Base-by-base conservation (phyloP, 305 asterid genomes). In the Ilex paraguariensis region DNA sequence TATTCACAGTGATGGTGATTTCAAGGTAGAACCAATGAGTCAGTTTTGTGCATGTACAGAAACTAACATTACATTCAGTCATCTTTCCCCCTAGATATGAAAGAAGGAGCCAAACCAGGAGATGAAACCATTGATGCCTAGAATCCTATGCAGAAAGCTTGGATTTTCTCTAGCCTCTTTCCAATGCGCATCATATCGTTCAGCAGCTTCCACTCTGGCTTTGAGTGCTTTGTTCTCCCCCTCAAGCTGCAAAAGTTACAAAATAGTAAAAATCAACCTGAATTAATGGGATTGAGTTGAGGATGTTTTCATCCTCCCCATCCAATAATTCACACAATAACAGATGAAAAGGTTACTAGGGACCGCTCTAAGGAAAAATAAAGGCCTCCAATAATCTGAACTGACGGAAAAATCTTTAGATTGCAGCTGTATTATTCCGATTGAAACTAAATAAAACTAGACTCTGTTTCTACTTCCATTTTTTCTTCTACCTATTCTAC, bases 161-260 rank as follows among this genome's bases (percentile, higher is more conserved):
- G 2, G 7, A 17, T 50, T 54, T 62, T 6, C 59, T 40, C 49
- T 54, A 57, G 33, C 54, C 66, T 56, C 64, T 46, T 52, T 65
- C 72, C 57, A 13, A 15, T 64, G 30, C 31, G 33, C 16, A 57
- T 44, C 46, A 44, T 57, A 58, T 54, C 31, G 45, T 59, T 60
- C 68, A 32, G 75, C 56, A 58, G 63, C 56, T 31, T 63, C 46
- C 61, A 71, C 61, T 40, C 66, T 59, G 51, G 75, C 68, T 60
- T 50, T 45, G 13, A 76, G 77, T 58, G 56, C 53, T 14, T 36
- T 56, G 8, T 62, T 72, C 60, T 61, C 69, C 54, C 17, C 53
- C 53, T 17, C 57, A 54, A 76, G 57, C 81, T 72, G 70, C 56
- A 61, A 55, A 31, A 61, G 31, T 7, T 49, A 40, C 21, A n/a